Conservation (phyloP, 2,329 filamentous ascomycete species). For the Didymella arachidicola region DNA sequence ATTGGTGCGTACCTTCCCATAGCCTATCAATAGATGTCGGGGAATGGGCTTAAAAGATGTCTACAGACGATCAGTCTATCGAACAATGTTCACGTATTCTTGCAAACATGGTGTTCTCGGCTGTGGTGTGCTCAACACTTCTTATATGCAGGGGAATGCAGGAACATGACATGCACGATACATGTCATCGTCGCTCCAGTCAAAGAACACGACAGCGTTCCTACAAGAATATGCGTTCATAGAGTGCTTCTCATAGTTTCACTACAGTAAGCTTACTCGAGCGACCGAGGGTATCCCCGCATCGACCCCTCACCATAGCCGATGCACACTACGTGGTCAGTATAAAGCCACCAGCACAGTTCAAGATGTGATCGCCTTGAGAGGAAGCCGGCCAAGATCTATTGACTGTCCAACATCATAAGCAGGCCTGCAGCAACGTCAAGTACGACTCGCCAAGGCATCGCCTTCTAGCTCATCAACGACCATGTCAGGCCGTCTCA, state of each 20-base stretch:
- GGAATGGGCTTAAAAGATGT: conserved; percentile 12
- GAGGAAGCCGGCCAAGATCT: background rate
- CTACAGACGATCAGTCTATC: conserved; percentile 3
- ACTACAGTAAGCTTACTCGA: conserved; percentile 9
- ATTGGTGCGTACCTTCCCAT: conserved; percentile 11
- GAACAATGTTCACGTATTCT: conserved; percentile 8
- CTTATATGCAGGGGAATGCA: background rate
- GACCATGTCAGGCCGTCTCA: conserved; percentile 30
- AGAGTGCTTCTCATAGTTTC: background rate
- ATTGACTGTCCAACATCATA: background rate
- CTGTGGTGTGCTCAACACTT: background rate
- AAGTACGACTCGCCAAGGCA: background rate
- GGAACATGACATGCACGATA: background rate
- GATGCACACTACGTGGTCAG: background rate
- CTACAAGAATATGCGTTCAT: no score
- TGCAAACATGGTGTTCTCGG: background rate
- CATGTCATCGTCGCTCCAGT: background rate
- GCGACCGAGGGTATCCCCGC: conserved; percentile 18
- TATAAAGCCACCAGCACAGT: conserved; percentile 1
- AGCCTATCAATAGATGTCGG: conserved; percentile 8
- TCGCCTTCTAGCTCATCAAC: background rate
- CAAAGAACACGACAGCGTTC: background rate
- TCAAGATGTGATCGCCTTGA: background rate
- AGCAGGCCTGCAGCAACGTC: background rate
- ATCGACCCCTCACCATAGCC: conserved; percentile 16